Base-by-base conservation (phyloP, 495 filamentous ascomycete genomes). In the Cudoniella acicularis region DNA sequence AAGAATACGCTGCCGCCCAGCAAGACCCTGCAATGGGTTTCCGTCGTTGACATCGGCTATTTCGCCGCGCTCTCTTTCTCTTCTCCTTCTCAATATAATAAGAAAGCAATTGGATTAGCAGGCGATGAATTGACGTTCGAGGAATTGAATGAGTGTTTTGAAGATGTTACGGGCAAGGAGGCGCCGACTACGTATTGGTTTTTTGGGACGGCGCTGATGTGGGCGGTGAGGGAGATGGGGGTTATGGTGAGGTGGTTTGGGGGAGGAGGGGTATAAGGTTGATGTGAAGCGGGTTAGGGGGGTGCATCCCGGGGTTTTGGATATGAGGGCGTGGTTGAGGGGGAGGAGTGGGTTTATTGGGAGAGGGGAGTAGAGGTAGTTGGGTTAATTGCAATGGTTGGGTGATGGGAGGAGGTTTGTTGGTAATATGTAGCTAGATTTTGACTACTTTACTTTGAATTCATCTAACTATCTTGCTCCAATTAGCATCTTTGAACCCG, bases 41-140 rank as follows among this genome's bases (percentile, higher is more conserved):
- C 81, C 0, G 74, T 73, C 0, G 63, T 62, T 1, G 85, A 90
- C 56, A 88, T 90, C 64, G 87, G 88, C 0, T 65, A 75, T 42
- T 87, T 89, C 54, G 86, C 71, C 1, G 84, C 81, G 13, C 72
- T 81, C 60, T 84, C 83, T 0, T 85, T 90, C 26, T 27, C 41
- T 0, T 52, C 71, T 0, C 69, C 74, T 11, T 56, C 63, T 36
- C 53, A 62, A n/a, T 79, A 72, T 71, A 62, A 70, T 1, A 52
- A 66, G 10, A 70, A 59, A 22, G 72, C 73, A 8, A 64, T 77
- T 2, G 73, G 75, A 1, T 53, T 79, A 0, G 75, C 77, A 0
- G 77, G 77, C 0, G 77, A 79, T 50, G 72, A 78, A 48, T 40
- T 80, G 27, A 73, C 65, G 13, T 69, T 76, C 27, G 64, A 67